Conservation (phyloP, 192 early-diverging fungal genomes). For the Dissophora globulifera region DNA sequence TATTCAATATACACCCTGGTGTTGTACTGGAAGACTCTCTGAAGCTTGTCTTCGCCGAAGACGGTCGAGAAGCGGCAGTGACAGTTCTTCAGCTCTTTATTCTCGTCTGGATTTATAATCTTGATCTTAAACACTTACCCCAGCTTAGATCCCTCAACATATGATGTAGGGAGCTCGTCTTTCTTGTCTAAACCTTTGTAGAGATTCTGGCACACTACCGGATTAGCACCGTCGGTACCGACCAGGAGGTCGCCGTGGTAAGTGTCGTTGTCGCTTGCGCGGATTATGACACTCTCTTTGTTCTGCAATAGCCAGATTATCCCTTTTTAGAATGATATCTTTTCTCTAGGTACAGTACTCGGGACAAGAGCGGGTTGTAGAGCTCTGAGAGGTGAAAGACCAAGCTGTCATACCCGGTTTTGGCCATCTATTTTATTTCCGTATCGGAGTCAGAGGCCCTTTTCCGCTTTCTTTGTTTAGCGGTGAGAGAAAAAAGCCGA, state of each 20-base stretch:
- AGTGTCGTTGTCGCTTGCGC: slow-evolving; percentile 4
- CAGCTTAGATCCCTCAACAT: background rate
- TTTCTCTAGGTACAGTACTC: background rate
- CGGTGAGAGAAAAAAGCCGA: background rate
- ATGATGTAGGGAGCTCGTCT: background rate
- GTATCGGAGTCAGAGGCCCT: background rate
- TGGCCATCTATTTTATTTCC: background rate
- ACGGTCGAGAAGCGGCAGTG: background rate
- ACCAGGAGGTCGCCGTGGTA: slow-evolving; percentile 16
- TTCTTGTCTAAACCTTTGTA: slow-evolving; percentile 5
- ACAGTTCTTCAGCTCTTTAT: background rate
- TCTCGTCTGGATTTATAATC: background rate
- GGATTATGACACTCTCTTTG: slow-evolving; percentile 6
- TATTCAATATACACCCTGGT: no score
- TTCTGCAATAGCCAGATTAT: background rate
- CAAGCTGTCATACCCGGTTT: background rate
- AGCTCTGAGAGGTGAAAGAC: slow-evolving; percentile 4
- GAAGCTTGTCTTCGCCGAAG: background rate
- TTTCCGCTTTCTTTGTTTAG: no score
- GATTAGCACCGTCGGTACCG: slow-evolving; percentile 13
- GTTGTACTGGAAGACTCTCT: slow-evolving; percentile 3
- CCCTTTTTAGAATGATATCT: slow-evolving; percentile 11
- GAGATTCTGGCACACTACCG: slow-evolving; percentile 5
- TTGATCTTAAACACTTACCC: background rate
- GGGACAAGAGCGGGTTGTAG: background rate